Percentiles rank a stretch among this genome's conserved stretches.
phyloP scores from a whole-genome alignment of 306 rosid species.

The Dalbergia cochinchinensis region DNA sequence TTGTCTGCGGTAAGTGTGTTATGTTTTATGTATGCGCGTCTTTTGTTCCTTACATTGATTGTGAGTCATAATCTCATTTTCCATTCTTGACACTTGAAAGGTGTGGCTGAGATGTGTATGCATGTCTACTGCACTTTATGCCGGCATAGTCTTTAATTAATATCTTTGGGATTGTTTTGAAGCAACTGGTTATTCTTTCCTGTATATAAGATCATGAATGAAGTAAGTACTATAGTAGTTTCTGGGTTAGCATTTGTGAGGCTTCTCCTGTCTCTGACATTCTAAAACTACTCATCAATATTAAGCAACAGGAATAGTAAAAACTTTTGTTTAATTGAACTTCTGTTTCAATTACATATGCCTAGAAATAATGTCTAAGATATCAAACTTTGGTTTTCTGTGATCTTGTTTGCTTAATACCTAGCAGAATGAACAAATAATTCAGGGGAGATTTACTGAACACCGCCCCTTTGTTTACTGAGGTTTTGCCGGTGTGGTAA shows the following conservation, averaged over 20 bases:
- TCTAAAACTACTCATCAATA: background rate
- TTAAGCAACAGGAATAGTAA: conserved; percentile 27
- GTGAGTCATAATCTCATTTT: conserved; percentile 23
- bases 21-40: conserved; percentile 10
- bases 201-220: background rate
- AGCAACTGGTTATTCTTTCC: conserved; percentile 14
- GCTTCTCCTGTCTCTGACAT: too few species aligned
- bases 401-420: background rate
- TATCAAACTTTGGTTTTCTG: background rate
- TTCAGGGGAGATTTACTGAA: background rate
- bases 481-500: conserved; percentile 2
- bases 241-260: conserved; percentile 28
- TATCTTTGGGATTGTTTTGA: conserved; percentile 17
- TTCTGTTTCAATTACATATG: conserved; percentile 21
- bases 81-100: background rate
- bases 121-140: conserved; percentile 4
- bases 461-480: conserved; percentile 9
- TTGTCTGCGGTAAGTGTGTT: conserved; percentile 76
- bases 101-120: background rate
- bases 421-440: background rate
- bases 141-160: conserved; percentile 10
- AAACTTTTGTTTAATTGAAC: background rate
- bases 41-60: conserved; percentile 22
- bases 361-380: conserved; percentile 4
- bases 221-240: conserved; percentile 24